Evolutionary conservation across 352 stramenopile species (phyloP), one percentile per base, ranked within the genome.

Genomic region (Phytophthora syringae): DNA sequence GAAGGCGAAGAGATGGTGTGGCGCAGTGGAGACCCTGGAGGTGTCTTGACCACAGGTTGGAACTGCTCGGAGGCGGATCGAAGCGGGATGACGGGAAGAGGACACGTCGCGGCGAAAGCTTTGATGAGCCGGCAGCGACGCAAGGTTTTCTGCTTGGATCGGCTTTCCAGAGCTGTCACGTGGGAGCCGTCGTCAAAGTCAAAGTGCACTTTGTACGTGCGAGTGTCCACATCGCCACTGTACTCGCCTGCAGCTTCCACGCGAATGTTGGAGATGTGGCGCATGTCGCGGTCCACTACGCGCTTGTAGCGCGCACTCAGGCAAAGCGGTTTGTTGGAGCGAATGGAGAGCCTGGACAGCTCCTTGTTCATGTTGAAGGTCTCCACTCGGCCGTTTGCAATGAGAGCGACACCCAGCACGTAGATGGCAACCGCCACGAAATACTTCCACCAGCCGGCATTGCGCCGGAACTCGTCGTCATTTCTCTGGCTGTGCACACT

Each of bases 191-290:
- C 79, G 52, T 86, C 69, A 59, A 92, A 92, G 40, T 92, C 82
- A 54, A 92, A 90, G 54, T 89, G 75, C 16, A 92, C 71, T 52
- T 90, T 87, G 65, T 89, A 92, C 48, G 60, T 76, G 7, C 82
- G 76, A 45, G 82, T 92, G 71, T 90, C 80, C 22, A 89, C 69
- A 16, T 92, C 82, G 11, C 80, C 79, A 22, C 75, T 90, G 59
- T 89, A 80, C 57, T 92, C 82, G 15, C 82, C 82, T 12, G 70
- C 72, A 36, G 79, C 70, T 45, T 92, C 82, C 27, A 90, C 77
- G 37, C 82, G 82, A 22, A 92, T 85, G 58, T 85, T 83, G 15
- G 72, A 54, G 43, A 92, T 89, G 48, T 72, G 52, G 30, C 76
- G 70, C 44, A 92, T 73, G 15, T 92, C 79, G 15, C 67, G 69